Conservation (phyloP, 2,329 filamentous ascomycete genomes). For the Arachnomyces sp. region DNA sequence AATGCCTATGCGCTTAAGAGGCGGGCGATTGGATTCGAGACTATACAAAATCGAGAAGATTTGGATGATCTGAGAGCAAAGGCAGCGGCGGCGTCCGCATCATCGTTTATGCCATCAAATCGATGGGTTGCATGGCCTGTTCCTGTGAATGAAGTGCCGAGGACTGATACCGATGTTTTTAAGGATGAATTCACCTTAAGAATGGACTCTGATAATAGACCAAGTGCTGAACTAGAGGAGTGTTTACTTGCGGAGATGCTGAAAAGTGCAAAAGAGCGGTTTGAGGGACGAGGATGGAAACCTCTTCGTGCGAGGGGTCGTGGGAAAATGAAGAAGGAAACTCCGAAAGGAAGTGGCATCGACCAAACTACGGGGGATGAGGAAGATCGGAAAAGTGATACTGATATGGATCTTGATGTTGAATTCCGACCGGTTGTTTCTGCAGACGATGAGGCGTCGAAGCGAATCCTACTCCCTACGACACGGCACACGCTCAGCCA, state of each 20-base stretch:
- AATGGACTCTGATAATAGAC: constrained; percentile 36
- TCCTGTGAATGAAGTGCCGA: constrained; percentile 53
- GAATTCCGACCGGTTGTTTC: constrained; percentile 47
- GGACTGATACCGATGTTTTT: constrained; percentile 44
- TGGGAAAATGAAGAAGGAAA: constrained; percentile 12
- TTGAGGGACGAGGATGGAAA: constrained; percentile 37
- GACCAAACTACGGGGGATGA: constrained; percentile 8
- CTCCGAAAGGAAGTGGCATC: background rate
- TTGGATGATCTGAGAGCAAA: background rate
- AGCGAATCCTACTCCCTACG: constrained; percentile 57
- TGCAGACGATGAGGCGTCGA: constrained; percentile 63
- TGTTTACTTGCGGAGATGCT: constrained; percentile 60
- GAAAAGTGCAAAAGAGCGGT: constrained; percentile 60
- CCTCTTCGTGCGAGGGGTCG: constrained; percentile 8
- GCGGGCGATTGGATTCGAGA: constrained; percentile 21
- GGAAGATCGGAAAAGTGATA: constrained; percentile 15
- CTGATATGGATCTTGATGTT: constrained; percentile 7
- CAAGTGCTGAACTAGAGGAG: constrained; percentile 61
- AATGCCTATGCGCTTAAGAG: constrained; percentile 65
- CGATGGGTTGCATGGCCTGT: constrained; percentile 85
- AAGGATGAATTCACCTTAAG: constrained; percentile 48
- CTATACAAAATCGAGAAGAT: background rate
- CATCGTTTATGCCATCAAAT: constrained; percentile 41
- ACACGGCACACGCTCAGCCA: constrained; percentile 62
- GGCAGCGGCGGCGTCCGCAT: constrained; percentile 2